Evolutionary conservation across 2,329 filamentous ascomycete species (phyloP), one percentile per base, ranked within the genome.

Genomic region (Hymenoscyphus scutula): DNA sequence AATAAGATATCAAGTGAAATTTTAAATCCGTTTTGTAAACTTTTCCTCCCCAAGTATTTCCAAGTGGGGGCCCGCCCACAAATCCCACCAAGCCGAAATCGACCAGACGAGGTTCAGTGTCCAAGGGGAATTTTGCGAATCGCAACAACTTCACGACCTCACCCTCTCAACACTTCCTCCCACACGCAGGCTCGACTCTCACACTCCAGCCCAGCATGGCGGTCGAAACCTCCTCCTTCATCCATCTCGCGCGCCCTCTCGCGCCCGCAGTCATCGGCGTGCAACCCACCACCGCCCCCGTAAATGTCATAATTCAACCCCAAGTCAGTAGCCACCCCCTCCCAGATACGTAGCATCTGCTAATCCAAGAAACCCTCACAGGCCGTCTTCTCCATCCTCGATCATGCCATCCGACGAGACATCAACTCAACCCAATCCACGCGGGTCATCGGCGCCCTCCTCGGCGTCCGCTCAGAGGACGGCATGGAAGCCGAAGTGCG

Each of bases 401-500:
- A 99, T 80, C 95, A 99, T 82, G 93, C 94, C 70, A 86, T 94
- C 70, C 91, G 95, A 78, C 89, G 94, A 74, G 72, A 74, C 65
- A 72, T 72, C 62, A 69, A 69, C 71, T 82, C 86, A 70, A 88
- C 89, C 69, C 92, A 97, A 78, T 92, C 95, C 75, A 92, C 95
- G 73, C 91, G 95, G 75, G 95, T 99, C 68, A 99, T 99, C 75
- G 95, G 95, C 74, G 97, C 95, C 64, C 87, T 99, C 62, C 88
- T 99, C 62, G 95, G 95, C 75, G 89, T 89, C 70, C 90, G 95
- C 70, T 95, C 90, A 76, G 95, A 99, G 81, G 95, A 99, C 83
- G 95, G 94, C 77, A 92, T 90, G 75, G 94, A 98, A 78, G 91
- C 96, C 74, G 92, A 96, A 79, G 95, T 99, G 74, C 89, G 92